Evolutionary conservation across 805 yeast genomes (phyloP).

Genomic region (Saccharomyces cerevisiae): DNA sequence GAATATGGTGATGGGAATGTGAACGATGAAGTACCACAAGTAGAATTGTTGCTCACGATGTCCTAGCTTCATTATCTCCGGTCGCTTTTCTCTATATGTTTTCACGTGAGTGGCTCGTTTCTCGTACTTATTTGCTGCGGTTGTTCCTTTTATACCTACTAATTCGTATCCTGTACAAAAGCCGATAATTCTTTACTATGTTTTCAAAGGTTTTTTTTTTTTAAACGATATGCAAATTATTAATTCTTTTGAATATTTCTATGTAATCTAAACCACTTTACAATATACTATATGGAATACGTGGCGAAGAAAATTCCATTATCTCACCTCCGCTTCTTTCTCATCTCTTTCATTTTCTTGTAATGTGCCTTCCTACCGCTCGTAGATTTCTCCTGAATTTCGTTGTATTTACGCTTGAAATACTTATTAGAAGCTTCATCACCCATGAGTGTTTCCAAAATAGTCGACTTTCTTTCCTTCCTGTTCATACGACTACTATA

Average conservation of each 20-base stretch:
- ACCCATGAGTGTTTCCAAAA: slow-evolving; percentile 74
- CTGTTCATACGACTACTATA: slow-evolving; percentile 51
- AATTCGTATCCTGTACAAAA: neutral
- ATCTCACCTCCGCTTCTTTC: slow-evolving; percentile 36
- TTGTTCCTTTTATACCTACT: neutral
- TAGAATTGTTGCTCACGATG: slow-evolving; percentile 29
- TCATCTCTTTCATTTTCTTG: slow-evolving; percentile 53
- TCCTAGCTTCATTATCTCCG: neutral
- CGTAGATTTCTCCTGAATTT: slow-evolving; percentile 57
- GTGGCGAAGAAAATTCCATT: neutral
- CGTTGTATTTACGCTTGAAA: slow-evolving; percentile 76
- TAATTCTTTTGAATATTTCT: neutral
- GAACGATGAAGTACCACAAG: slow-evolving; percentile 48
- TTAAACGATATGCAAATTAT: neutral
- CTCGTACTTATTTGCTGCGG: neutral
- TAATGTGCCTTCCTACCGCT: slow-evolving; percentile 63
- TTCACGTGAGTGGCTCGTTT: neutral
- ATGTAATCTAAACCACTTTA: neutral
- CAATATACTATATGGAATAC: neutral
- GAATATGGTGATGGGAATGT: slow-evolving; percentile 65
- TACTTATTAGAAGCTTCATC: slow-evolving; percentile 63
- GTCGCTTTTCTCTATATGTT: neutral
- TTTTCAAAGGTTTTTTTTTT: neutral
- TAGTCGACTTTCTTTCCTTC: slow-evolving; percentile 65
- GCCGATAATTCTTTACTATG: neutral